Conservation (phyloP, 192 early-diverging fungal species). For the Backusella liffmaniae region DNA sequence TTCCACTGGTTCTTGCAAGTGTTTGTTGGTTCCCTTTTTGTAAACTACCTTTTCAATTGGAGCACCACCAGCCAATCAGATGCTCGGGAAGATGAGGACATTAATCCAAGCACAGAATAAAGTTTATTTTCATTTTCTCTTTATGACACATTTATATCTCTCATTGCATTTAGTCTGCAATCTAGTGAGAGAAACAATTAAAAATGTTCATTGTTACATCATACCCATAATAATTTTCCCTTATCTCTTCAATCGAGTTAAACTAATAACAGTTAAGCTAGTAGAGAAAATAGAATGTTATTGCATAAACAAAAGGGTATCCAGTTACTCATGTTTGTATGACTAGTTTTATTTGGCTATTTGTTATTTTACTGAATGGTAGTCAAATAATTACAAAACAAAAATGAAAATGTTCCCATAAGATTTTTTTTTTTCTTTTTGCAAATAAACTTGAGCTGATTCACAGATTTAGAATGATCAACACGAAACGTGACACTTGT, state of each 20-base stretch:
- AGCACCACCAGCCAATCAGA: background rate
- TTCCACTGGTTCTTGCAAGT: conserved; percentile 42
- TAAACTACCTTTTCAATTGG: background rate
- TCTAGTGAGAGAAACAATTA: background rate
- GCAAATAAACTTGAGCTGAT: background rate
- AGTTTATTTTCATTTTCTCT: background rate
- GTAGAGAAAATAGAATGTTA: background rate
- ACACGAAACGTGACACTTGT: background rate
- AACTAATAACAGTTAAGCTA: background rate
- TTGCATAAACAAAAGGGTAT: background rate
- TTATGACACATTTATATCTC: background rate
- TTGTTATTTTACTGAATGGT: background rate
- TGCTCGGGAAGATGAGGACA: background rate
- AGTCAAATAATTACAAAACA: background rate
- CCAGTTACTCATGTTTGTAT: background rate
- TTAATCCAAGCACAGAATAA: conserved; percentile 1
- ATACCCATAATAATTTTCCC: background rate
- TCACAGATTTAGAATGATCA: background rate
- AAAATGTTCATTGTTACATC: background rate
- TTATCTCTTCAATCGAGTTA: background rate
- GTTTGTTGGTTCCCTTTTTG: conserved; percentile 18
- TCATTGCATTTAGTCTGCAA: background rate
- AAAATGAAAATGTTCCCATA: background rate
- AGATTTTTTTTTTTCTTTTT: background rate
- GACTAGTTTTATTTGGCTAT: background rate